Conservation (phyloP, 805 yeast genomes). For the Komagataella ulmi region DNA sequence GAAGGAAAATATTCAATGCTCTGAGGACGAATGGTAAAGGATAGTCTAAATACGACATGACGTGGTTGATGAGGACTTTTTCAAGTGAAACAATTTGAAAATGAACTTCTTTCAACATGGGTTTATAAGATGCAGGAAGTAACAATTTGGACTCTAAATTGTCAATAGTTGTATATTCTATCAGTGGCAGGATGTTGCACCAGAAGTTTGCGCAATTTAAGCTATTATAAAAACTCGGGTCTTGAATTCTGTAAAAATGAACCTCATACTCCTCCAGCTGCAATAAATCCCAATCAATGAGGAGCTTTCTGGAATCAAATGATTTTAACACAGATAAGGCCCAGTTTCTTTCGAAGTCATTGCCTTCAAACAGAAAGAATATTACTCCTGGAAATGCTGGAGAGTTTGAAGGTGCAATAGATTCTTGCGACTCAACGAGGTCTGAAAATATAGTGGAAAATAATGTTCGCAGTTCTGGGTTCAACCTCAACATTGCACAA, state of each 20-base stretch:
- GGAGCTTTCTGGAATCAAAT: background rate
- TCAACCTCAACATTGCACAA: constrained; percentile 33
- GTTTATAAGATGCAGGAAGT: constrained; percentile 12
- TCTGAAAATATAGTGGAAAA: constrained; percentile 23
- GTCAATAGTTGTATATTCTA: constrained; percentile 20
- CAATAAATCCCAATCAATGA: constrained; percentile 17
- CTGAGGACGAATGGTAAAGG: constrained; percentile 46
- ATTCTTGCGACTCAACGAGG: constrained; percentile 9
- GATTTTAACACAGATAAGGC: constrained; percentile 19
- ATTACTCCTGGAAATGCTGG: constrained; percentile 35
- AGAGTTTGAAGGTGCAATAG: constrained; percentile 4
- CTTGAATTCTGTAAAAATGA: constrained; percentile 40
- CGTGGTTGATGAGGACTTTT: constrained; percentile 32
- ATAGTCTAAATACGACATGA: constrained; percentile 32
- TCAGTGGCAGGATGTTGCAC: constrained; percentile 23
- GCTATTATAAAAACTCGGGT: constrained; percentile 32
- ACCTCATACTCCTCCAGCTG: constrained; percentile 41
- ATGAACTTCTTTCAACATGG: constrained; percentile 9
- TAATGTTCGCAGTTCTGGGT: constrained; percentile 17
- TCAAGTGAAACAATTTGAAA: constrained; percentile 22
- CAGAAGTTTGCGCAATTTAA: constrained; percentile 31
- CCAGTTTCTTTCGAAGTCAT: constrained; percentile 31
- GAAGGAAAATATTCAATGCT: constrained; percentile 31
- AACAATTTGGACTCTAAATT: constrained; percentile 17
- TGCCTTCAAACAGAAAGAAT: constrained; percentile 43